These are phyloP conservation scores for Vitis rupestris DNA, from an alignment of 164 flowering plant species.

Conservation along the genomic window DNA sequence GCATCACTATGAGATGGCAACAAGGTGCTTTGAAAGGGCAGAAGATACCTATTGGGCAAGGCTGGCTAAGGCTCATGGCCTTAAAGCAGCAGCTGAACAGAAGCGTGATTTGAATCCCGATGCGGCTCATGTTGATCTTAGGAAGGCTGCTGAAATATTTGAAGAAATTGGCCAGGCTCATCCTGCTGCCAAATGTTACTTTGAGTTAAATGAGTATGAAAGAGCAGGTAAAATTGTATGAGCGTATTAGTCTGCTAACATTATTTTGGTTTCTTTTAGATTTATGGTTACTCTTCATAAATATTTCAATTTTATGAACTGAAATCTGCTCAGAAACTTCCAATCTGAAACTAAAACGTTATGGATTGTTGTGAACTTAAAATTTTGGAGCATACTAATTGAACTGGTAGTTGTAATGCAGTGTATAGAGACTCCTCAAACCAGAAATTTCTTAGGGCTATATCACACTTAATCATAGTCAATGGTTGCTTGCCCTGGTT, in stretches of 20 bases:
- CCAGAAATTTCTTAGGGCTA: too few relatives aligned
- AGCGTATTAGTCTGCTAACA: neutral
- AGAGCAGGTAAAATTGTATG: slow-evolving; percentile 44
- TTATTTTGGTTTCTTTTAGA: neutral
- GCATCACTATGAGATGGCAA: slow-evolving; percentile 68
- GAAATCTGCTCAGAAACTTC: too few relatives aligned
- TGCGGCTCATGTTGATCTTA: slow-evolving; percentile 29
- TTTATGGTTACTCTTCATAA: too few relatives aligned
- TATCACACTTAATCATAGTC: too few relatives aligned
- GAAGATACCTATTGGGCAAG: slow-evolving; percentile 53
- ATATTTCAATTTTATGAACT: too few relatives aligned
- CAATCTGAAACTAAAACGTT: too few relatives aligned
- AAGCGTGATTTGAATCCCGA: slow-evolving; percentile 39
- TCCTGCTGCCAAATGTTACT: slow-evolving; percentile 62
- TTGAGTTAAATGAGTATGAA: slow-evolving; percentile 46
- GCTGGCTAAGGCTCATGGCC: slow-evolving; percentile 58
- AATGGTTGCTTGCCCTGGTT: too few relatives aligned
- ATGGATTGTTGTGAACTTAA: too few relatives aligned
- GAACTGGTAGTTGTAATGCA: too few relatives aligned
- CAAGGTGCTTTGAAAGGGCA: slow-evolving; percentile 78
- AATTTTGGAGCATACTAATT: too few relatives aligned
- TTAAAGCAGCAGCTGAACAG: slow-evolving; percentile 47
- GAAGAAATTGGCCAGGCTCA: slow-evolving; percentile 56
- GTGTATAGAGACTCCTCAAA: too few relatives aligned
- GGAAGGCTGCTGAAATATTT: slow-evolving; percentile 65